Conservation (phyloP, 805 yeast species). For the Wickerhamomyces bovis region DNA sequence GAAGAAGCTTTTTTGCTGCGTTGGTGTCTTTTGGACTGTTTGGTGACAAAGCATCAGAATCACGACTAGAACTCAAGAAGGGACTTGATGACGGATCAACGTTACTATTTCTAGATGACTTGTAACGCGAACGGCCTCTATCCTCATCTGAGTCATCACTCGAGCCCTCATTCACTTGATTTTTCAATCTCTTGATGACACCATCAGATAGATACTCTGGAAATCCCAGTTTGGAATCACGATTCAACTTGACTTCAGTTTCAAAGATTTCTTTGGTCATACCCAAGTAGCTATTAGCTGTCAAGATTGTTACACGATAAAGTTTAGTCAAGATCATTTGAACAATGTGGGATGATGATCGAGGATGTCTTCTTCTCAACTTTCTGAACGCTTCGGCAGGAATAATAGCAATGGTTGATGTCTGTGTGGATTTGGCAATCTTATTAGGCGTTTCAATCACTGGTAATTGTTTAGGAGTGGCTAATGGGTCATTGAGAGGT, state of each 20-base stretch:
- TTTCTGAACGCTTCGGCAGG: slow-evolving; percentile 79
- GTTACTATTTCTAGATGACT: not conserved
- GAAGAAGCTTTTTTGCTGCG: slow-evolving; percentile 6
- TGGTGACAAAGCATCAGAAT: not conserved
- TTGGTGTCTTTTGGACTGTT: not conserved
- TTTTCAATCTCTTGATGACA: slow-evolving; percentile 38
- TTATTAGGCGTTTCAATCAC: slow-evolving; percentile 24
- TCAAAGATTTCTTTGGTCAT: slow-evolving; percentile 74
- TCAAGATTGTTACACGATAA: slow-evolving; percentile 85
- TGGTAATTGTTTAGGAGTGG: not conserved
- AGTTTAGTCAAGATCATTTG: slow-evolving; percentile 86
- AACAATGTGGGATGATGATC: slow-evolving; percentile 88
- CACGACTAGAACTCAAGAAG: not conserved
- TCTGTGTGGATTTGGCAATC: slow-evolving; percentile 67
- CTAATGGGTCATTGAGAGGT: not conserved
- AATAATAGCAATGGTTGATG: slow-evolving; percentile 85
- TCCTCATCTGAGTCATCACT: not conserved
- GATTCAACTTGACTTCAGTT: slow-evolving; percentile 65
- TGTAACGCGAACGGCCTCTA: not conserved
- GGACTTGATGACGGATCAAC: not conserved
- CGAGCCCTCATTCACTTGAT: slow-evolving; percentile 1
- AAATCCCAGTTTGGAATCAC: slow-evolving; percentile 37
- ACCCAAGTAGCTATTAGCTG: slow-evolving; percentile 83
- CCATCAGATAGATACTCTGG: slow-evolving; percentile 64
- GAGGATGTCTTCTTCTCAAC: slow-evolving; percentile 70